Base-by-base conservation (phyloP, 169 alveolate species). In the Plasmodium berghei region DNA sequence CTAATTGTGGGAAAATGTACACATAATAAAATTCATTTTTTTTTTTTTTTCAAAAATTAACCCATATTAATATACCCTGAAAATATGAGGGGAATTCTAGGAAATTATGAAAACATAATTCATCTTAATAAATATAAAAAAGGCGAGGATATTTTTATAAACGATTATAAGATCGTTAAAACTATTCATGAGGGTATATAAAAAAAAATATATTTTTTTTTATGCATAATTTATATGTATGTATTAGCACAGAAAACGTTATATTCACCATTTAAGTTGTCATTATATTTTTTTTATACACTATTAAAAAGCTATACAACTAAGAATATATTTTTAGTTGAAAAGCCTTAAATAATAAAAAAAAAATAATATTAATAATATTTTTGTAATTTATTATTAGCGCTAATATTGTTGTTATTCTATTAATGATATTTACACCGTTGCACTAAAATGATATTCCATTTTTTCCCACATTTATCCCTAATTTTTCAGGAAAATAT, bases 401-500 rank as follows among this genome's bases (percentile, higher is more conserved):
- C 42, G 6, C 42, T 4, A 34, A 0, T 34, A 34, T 34, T 34
- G 42, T 34, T 34, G 8, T 34, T 34, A 34, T 34, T 34, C 42
- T 34, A 4, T 34, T 34, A 34, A 34, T 34, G 0, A 0, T 34
- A 34, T 34, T 34, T 8, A 34, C 8, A 34, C 8, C 42, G 8
- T 5, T 34, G 42, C 42, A 0, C 6, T 4, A 34, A 34, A 34
- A 34, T 34, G 73, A 64, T 1, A 12, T 8, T 34, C 6, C 73
- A 26, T 64, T 20, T 20, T 61, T 34, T 66, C 10, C 12, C 16
- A 16, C 10, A 14, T 66, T 10, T 66, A 28, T 66, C 16, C 16
- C 16, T n/a, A 14, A 14, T 42, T 66, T 34, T 14, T 28, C 28
- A 73, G 87, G 72, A 34, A 40, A 73, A 59, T 64, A 42, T 20